Evolutionary conservation across 768 basidiomycete genomes (phyloP), one percentile per base, ranked within the genome.

Genomic region (Lactarius psammicola): DNA sequence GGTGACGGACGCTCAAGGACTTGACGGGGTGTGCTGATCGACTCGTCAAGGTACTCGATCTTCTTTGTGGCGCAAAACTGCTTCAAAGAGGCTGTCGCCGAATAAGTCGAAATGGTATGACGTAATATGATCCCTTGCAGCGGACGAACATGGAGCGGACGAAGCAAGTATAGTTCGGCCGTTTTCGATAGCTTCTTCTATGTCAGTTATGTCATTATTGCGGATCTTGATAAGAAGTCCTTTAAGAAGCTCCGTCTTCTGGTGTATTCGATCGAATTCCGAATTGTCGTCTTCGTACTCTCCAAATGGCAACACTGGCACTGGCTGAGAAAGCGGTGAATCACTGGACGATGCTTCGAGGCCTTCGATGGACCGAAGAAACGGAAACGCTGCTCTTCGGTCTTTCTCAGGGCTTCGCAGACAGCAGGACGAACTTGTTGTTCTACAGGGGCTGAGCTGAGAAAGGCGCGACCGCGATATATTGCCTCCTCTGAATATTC

Each of bases 201-300:
- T 30, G 1, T 62, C 38, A 15, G 18, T 4, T 23, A 55, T 17
- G 11, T 57, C 26, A 0, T 8, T 49, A 38, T 20, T 18, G 18
- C 1, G 1, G 11, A 0, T 13, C 1, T 9, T 8, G 2, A 17
- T 9, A 9, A 0, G 0, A 23, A 38, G 6, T 23, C 7, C 44
- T 3, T 4, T 0, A n/a, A 13, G 0, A 17, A 34, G 55, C n/a
- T 0, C 10, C 1, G n/a, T 1, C 2, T 36, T 63, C 51, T 33
- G 36, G 55, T 0, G 0, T 0, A 3, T 3, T 10, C 6, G 9
- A 49, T 36, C 13, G 18, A 46, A 15, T 20, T 30, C 4, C 6
- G 18, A n/a, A 15, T 55, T 10, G n/a, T 4, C 33, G 28, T 4
- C 17, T 40, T 15, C n/a, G n/a, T n/a, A 15, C 38, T 1, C 5